phyloP scores from a whole-genome alignment of 345 rosid species.

The Eucalyptus viminalis region DNA sequence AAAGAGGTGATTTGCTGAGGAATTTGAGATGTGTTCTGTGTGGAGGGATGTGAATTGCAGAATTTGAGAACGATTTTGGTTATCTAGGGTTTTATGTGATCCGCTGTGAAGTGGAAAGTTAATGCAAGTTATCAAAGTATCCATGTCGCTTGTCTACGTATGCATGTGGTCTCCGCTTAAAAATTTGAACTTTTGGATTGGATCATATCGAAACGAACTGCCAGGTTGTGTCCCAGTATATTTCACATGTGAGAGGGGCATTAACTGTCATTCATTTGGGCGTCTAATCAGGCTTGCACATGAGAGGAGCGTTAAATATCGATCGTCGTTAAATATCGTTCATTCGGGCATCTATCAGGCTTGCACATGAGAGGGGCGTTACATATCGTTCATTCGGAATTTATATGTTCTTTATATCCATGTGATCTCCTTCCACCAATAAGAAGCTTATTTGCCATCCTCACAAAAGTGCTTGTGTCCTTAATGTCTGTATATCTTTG shows the following conservation, averaged over 20 bases:
- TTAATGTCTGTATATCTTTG: not conserved
- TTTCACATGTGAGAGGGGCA: not conserved
- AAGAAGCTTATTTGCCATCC: not conserved
- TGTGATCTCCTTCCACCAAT: not conserved
- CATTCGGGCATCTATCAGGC: not conserved
- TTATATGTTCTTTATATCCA: not conserved
- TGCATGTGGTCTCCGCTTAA: not conserved
- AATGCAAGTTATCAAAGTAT: not conserved
- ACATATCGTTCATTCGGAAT: not conserved
- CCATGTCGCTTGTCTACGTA: not conserved
- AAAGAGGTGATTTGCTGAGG: not conserved
- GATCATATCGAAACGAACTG: not conserved
- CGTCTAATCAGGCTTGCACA: not conserved
- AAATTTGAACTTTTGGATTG: not conserved
- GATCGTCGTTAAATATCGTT: fast-evolving
- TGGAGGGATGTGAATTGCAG: not conserved
- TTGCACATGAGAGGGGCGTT: not conserved
- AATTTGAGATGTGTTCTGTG: not conserved
- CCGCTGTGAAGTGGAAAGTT: not conserved
- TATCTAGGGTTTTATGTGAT: not conserved
- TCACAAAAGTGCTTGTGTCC: not conserved
- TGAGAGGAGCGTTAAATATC: not conserved
- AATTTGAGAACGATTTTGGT: not conserved
- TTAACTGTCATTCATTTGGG: too few species aligned
- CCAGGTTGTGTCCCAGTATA: not conserved